These are phyloP conservation scores for Nannizziopsis arthrosporioides DNA, from an alignment of 2,329 filamentous ascomycete genomes.

Conservation along the genomic window DNA sequence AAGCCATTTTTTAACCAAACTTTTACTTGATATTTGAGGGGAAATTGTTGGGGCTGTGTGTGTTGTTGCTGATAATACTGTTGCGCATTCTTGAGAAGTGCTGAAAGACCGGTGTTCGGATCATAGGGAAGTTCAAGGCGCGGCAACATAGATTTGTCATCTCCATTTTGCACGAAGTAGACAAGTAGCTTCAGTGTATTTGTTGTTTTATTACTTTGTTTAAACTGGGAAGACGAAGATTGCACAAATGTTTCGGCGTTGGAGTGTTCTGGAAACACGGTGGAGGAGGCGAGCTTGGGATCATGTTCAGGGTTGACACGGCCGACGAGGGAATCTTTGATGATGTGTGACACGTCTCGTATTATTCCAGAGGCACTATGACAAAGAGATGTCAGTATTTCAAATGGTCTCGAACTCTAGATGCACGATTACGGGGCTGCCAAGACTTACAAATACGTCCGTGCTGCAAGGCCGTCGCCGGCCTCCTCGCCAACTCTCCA, in stretches of 20 bases:
- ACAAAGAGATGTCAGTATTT: conserved; percentile 15
- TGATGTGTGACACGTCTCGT: conserved; percentile 32
- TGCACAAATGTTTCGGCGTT: not conserved
- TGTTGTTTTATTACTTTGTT: not conserved
- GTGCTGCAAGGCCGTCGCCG: conserved; percentile 20
- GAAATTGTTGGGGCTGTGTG: conserved; percentile 10
- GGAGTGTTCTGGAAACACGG: not conserved
- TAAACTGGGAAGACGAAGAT: not conserved
- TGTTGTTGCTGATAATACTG: conserved; percentile 19
- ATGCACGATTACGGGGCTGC: not conserved
- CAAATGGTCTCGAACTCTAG: not conserved
- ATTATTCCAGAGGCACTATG: conserved; percentile 34
- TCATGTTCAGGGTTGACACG: conserved; percentile 16
- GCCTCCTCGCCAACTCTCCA: conserved; percentile 29
- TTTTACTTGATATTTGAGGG: conserved; percentile 21
- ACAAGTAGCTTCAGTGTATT: conserved; percentile 20
- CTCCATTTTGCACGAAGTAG: conserved; percentile 28
- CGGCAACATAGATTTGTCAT: conserved; percentile 29
- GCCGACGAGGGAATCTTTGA: conserved; percentile 27
- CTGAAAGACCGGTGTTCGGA: conserved; percentile 20
- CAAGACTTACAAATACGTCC: conserved; percentile 32
- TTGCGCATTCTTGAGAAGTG: conserved; percentile 23
- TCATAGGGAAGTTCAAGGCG: conserved; percentile 27
- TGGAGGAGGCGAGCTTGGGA: not conserved
- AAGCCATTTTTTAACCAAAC: conserved; percentile 35